Evolutionary conservation across 148 eudicot species (phyloP), one percentile per base, ranked within the genome.

Genomic region (Vaccinium vitisidaea): DNA sequence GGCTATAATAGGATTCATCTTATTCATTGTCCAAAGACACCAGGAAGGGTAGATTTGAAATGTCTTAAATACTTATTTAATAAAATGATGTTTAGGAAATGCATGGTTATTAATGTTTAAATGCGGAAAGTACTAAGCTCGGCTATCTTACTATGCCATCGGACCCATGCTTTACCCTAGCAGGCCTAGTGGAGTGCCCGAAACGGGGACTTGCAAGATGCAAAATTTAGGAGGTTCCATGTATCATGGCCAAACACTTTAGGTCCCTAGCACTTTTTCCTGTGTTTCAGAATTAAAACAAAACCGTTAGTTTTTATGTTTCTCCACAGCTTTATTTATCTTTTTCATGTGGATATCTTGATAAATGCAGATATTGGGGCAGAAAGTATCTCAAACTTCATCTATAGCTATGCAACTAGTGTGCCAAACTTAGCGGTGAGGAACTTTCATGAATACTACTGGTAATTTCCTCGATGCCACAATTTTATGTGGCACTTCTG

Each of bases 341-440:
- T 4, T n/a, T 54, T 5, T 75, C 10, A 43, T 58, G 7, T 56
- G 43, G 85, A 80, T 85, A 56, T 73, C 46, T 83, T 32, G 23
- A 53, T 82, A 78, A 84, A 85, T 89, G 90, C 95, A 97, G 98
- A 84, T 85, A 71, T 80, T 77, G 90, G 82, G 78, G 85, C 88
- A 59, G 91, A 90, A 83, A 82, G 81, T 81, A 86, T 95, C 48
- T 93, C 98, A 80, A 83, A 86, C 74, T 90, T 92, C 88, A 88
- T 97, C 84, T 91, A 83, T 78, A 39, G 88, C 78, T 97, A 93
- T 85, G 91, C 89, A 65, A 84, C 92, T 79, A 89, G 92, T 94
- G 80, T 91, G 84, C 89, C 92, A 81, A 90, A 93, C 84, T 84
- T 90, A 90, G 88, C 87, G 95, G 98, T 97, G 92, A 93, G 98